phyloP scores from a whole-genome alignment of 805 yeast genomes.

The Pichia ethanolica region DNA sequence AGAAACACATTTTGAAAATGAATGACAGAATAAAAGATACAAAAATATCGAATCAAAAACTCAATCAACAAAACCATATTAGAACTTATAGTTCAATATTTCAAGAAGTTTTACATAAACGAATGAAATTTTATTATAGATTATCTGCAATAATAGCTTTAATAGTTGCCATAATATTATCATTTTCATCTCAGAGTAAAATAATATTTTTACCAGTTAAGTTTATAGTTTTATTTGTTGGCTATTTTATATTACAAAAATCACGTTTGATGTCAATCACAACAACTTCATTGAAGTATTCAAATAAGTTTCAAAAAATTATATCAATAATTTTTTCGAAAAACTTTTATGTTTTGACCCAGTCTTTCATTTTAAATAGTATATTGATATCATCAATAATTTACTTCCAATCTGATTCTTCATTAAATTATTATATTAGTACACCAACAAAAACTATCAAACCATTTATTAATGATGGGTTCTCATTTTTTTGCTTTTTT shows the following conservation, averaged over 20 bases:
- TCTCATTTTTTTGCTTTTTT: constrained; percentile 44
- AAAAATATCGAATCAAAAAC: not conserved
- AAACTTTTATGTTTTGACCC: constrained; percentile 15
- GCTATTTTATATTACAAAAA: constrained; percentile 23
- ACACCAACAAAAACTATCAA: constrained; percentile 33
- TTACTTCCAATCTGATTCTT: constrained; percentile 16
- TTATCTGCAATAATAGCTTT: constrained; percentile 20
- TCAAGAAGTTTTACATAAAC: constrained; percentile 18
- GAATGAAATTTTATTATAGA: constrained; percentile 25
- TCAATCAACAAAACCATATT: not conserved
- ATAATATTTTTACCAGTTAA: constrained; percentile 21
- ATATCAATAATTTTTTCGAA: constrained; percentile 20
- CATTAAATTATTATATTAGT: constrained; percentile 23
- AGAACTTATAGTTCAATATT: constrained; percentile 8
- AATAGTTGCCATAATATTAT: constrained; percentile 14
- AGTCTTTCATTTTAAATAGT: constrained; percentile 19
- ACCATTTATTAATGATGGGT: constrained; percentile 36
- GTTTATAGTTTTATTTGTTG: constrained; percentile 20
- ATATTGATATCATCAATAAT: constrained; percentile 14
- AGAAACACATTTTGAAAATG: too few species aligned
- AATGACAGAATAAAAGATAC: not conserved
- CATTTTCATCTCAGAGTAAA: constrained; percentile 18
- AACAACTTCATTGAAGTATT: constrained; percentile 19
- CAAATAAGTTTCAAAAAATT: constrained; percentile 21
- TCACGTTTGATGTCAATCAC: constrained; percentile 24